Percentiles rank a stretch among this genome's conserved stretches.
Conservation (phyloP, 2,329 filamentous ascomycete genomes). For the Verticillium isaacii region DNA sequence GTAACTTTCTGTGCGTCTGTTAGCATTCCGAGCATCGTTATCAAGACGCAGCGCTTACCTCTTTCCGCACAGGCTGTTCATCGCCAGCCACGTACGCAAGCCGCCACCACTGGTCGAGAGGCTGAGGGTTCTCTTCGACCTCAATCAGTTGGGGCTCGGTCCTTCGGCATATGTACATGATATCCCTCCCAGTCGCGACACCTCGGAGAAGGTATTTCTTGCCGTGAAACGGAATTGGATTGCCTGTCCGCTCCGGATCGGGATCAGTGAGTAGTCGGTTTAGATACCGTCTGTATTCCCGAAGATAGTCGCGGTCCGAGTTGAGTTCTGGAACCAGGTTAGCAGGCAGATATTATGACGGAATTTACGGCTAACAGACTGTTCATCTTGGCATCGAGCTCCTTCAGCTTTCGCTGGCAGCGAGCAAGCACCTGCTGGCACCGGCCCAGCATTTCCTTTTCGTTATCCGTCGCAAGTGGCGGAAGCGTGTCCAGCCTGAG, state of each 20-base stretch:
- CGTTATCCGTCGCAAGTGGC: conserved; percentile 26
- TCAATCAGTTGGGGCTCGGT: conserved; percentile 36
- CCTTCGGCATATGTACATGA: conserved; percentile 46
- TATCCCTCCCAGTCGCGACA: conserved; percentile 39
- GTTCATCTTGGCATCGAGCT: conserved; percentile 26
- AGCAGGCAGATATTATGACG: not conserved
- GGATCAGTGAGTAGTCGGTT: conserved; percentile 33
- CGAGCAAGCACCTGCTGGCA: conserved; percentile 27
- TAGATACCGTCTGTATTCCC: conserved; percentile 30
- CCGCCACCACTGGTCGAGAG: conserved; percentile 52
- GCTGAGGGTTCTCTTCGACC: conserved; percentile 24
- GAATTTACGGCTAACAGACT: conserved; percentile 21
- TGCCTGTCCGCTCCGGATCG: conserved; percentile 24
- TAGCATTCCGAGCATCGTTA: conserved; percentile 4
- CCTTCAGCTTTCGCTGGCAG: conserved; percentile 26
- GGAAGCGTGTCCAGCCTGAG: conserved; percentile 34
- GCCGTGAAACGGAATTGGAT: conserved; percentile 31
- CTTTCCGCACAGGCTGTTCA: conserved; percentile 37
- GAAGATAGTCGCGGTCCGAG: conserved; percentile 23
- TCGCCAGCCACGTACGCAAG: conserved; percentile 36
- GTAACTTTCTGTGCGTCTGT: conserved; percentile 37
- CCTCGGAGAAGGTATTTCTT: conserved; percentile 47
- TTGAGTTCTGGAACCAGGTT: conserved; percentile 20
- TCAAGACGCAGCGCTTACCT: conserved; percentile 32
- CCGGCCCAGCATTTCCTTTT: conserved; percentile 21